Base-by-base conservation (phyloP, 192 early-diverging fungal genomes). In the Coemansia sp. region DNA sequence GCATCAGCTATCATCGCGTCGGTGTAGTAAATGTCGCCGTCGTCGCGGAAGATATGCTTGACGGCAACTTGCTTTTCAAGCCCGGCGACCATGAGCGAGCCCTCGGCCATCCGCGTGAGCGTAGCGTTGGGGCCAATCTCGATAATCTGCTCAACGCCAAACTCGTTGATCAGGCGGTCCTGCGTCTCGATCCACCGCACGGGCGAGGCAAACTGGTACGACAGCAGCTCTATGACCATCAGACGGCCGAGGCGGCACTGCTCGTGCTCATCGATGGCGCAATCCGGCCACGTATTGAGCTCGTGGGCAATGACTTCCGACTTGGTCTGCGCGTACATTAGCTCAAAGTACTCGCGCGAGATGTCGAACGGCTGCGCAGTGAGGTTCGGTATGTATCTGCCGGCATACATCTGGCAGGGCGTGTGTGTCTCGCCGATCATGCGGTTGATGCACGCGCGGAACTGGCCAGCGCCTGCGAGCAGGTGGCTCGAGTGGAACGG, bases 131-230 rank as follows among this genome's bases (percentile, higher is more conserved):
- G 91, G 25, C 95, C 95, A 25, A 96, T 84, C 67, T 98, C 95
- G 48, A 98, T 88, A 38, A 98, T 43, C 31, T 91, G 86, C 65
- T 89, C 88, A 35, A 93, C 87, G 28, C 84, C 74, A 67, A 85
- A 89, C 66, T 89, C 80, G 64, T 84, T 81, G 72, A 98, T 90
- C 54, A 98, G 78, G 38, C 82, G 77, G 54, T 95, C 90, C 77
- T 96, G 94, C 19, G 94, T 95, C 73, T 95, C 93, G 66, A 98
- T 96, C 95, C 95, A 98, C 56, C 89, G 82, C 28, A 98, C 95
- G 27, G 95, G 90, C 40, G 88, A 91, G 9, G 95, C 95, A 71
- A 98, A 96, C 81, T 98, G 95, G 69, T 98, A 93, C 25, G 94
- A 89, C 10, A 98, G 76, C 51, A 96, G 76, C 80, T 98, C 95